Evolutionary conservation across 208 protist species (phyloP).

Genomic region (Trichomonas vaginalis): DNA sequence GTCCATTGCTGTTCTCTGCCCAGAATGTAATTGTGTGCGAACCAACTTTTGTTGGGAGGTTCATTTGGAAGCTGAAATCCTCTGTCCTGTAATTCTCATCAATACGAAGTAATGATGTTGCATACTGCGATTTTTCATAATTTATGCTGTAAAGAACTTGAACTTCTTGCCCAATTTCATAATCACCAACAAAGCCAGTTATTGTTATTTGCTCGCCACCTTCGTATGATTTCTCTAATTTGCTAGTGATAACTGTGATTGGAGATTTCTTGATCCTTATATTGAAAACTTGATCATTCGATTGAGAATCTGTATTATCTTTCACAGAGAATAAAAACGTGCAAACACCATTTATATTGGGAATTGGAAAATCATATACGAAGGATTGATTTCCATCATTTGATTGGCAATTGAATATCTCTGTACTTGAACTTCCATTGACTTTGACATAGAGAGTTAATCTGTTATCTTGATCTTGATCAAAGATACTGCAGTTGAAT

Average conservation of each 20-base stretch:
- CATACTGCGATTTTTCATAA: not conserved
- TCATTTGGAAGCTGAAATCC: not conserved
- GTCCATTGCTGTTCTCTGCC: not conserved
- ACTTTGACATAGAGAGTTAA: too few species aligned
- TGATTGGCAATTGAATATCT: too few species aligned
- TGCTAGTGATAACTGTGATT: not conserved
- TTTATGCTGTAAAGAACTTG: not conserved
- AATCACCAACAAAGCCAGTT: not conserved
- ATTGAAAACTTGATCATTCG: not conserved
- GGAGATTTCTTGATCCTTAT: not conserved
- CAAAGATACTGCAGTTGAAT: too few species aligned
- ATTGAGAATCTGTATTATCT: not conserved
- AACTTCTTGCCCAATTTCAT: not conserved
- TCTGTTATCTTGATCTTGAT: too few species aligned
- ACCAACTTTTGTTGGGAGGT: not conserved
- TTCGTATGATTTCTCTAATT: not conserved
- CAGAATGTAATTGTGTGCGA: not conserved
- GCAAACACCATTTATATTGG: too few species aligned
- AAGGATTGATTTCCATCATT: too few species aligned
- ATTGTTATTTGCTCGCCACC: not conserved
- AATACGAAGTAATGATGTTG: not conserved
- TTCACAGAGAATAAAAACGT: too few species aligned
- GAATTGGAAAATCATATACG: too few species aligned
- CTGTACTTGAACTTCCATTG: too few species aligned
- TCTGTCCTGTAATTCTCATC: not conserved